Percentiles rank a stretch among this genome's conserved stretches.
Evolutionary conservation across 257 asterid genomes (phyloP).

Genomic region (Capsicum baccatum): DNA sequence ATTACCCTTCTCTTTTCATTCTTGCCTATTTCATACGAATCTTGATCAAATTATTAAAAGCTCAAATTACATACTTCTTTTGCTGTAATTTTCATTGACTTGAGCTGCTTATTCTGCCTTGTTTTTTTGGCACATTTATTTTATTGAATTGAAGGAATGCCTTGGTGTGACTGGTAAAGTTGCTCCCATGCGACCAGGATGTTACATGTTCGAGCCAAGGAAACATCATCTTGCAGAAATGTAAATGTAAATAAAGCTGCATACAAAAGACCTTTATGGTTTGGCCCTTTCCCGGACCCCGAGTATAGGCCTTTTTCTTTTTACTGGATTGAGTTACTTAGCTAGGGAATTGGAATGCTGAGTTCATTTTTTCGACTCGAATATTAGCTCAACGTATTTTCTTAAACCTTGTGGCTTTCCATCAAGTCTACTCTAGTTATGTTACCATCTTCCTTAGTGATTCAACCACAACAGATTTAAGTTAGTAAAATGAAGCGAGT

Average conservation of each 20-base stretch:
- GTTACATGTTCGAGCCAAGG: too few species aligned
- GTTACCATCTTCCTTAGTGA: neutral
- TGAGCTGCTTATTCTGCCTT: neutral
- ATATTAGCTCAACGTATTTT: neutral
- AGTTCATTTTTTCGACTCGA: neutral
- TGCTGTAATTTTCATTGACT: neutral
- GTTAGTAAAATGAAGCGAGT: neutral
- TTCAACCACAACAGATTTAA: neutral
- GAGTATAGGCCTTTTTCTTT: neutral
- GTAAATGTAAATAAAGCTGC: too few species aligned
- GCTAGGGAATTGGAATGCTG: neutral
- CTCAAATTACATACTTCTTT: slow-evolving; percentile 13
- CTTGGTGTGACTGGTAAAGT: too few species aligned
- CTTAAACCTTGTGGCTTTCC: neutral
- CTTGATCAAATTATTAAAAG: slow-evolving; percentile 28
- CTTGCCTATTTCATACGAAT: neutral
- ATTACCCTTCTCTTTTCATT: slow-evolving; percentile 36
- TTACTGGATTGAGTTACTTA: neutral
- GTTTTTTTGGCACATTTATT: neutral
- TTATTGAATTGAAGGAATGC: neutral
- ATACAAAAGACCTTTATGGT: too few species aligned
- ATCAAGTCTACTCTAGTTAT: neutral
- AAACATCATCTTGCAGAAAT: too few species aligned
- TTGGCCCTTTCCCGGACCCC: too few species aligned
- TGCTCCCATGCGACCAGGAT: too few species aligned